These are phyloP conservation scores for Fusarium irregulare DNA, from an alignment of 2,329 filamentous ascomycete genomes.

Conservation along the genomic window DNA sequence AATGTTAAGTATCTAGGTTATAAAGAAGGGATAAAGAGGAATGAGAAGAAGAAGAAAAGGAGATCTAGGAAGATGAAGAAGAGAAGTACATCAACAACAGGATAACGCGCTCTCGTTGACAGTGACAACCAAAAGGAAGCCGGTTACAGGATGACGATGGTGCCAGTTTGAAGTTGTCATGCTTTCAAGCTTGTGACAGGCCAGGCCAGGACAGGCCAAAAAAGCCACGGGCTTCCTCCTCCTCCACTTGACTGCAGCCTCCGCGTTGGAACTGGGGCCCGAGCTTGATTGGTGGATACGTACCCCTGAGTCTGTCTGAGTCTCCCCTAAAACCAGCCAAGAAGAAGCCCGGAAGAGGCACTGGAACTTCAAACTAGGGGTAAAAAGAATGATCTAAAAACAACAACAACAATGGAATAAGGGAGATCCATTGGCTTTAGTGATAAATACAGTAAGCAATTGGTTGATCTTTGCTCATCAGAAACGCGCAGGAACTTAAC, in stretches of 20 bases:
- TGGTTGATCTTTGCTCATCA: conserved; percentile 1
- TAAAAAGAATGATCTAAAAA: conserved; percentile 1
- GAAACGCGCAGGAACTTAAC: conserved; percentile 17
- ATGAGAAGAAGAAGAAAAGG: conserved; percentile 1
- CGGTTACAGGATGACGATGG: conserved; percentile 37
- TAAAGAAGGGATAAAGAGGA: conserved; percentile 8
- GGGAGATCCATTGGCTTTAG: conserved; percentile 23
- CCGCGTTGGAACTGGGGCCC: conserved; percentile 12
- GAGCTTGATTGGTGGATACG: conserved; percentile 30
- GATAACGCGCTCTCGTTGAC: not conserved
- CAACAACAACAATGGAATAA: conserved; percentile 1
- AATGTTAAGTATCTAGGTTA: not conserved
- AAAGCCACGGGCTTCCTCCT: conserved; percentile 4
- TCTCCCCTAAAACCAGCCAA: not conserved
- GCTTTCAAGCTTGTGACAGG: conserved; percentile 34
- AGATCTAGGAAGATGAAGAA: conserved; percentile 9
- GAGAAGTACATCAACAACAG: conserved; percentile 5
- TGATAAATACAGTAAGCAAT: not conserved
- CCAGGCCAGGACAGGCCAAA: conserved; percentile 1
- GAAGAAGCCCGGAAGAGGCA: not conserved
- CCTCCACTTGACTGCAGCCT: conserved; percentile 13
- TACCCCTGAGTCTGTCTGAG: conserved; percentile 22
- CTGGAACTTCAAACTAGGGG: not conserved
- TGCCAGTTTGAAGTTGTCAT: conserved; percentile 40
- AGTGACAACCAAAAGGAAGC: conserved; percentile 25